Evolutionary conservation across 352 stramenopile genomes (phyloP).

Genomic region (Hyaloperonospora arabidopsidis): DNA sequence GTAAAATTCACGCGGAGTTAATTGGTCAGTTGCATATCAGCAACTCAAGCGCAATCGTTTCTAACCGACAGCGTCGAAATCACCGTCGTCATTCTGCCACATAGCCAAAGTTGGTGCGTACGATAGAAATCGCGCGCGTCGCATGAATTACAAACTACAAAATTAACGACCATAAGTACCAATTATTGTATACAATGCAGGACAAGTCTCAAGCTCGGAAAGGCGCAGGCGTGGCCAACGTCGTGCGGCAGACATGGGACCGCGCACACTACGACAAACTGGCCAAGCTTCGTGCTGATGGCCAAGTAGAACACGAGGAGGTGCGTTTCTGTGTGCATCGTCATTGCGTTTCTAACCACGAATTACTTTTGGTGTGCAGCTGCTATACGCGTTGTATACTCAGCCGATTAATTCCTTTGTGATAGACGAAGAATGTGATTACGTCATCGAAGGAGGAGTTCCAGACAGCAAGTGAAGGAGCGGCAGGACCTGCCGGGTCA

Average conservation of each 20-base stretch:
- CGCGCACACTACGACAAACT: constrained; percentile 67
- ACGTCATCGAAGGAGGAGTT: constrained; percentile 73
- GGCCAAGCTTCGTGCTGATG: constrained; percentile 62
- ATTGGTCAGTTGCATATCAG: background rate
- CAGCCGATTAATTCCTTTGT: background rate
- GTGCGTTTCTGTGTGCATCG: constrained; percentile 11
- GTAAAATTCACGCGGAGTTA: too few relatives aligned
- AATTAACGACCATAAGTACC: constrained; percentile 10
- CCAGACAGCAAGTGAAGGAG: constrained; percentile 52
- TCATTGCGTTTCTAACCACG: background rate
- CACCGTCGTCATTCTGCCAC: too few relatives aligned
- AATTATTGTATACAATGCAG: constrained; percentile 9
- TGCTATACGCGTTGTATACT: background rate
- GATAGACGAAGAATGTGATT: constrained; percentile 58
- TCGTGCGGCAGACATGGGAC: constrained; percentile 81
- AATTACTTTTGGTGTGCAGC: background rate
- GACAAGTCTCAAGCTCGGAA: constrained; percentile 31
- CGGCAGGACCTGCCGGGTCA: constrained; percentile 53
- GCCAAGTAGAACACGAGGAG: constrained; percentile 48
- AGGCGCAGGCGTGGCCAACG: constrained; percentile 61
- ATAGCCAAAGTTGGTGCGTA: too few relatives aligned
- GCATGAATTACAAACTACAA: constrained; percentile 1
- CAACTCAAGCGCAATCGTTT: constrained; percentile 3
- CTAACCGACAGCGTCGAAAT: too few relatives aligned
- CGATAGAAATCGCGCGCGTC: too few relatives aligned